Conservation (phyloP, 441 rosid species). For the Brassica balearica region DNA sequence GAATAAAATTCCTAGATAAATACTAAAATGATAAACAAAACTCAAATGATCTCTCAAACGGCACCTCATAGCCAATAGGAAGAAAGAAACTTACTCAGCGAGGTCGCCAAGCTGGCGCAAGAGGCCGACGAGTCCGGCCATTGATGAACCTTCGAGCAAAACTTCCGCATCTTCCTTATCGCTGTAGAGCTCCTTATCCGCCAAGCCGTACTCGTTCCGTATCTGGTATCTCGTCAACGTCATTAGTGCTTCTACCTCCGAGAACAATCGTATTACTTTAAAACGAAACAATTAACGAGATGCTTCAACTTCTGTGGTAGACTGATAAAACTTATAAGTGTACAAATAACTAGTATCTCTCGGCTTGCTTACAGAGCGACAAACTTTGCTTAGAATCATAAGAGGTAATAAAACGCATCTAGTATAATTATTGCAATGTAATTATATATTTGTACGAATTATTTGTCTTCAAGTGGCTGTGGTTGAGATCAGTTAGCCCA, state of each 20-base stretch:
- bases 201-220: conserved; percentile 81
- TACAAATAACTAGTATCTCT: too few relatives aligned
- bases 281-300: neutral
- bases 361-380: neutral
- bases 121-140: conserved; percentile 94
- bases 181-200: conserved; percentile 78
- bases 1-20: neutral
- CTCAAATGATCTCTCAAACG: neutral
- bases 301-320: neutral
- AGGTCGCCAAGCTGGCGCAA: conserved; percentile 99
- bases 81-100: conserved; percentile 65
- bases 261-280: conserved; percentile 1
- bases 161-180: conserved; percentile 89
- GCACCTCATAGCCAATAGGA: neutral
- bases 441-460: conserved; percentile 24
- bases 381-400: conserved; percentile 42
- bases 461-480: conserved; percentile 32
- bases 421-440: conserved; percentile 15
- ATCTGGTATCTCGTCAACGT: conserved; percentile 83
- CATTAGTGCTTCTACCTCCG: conserved; percentile 48
- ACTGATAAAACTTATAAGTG: too few relatives aligned
- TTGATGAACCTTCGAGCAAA: conserved; percentile 82
- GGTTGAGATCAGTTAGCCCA: conserved; percentile 41
- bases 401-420: neutral
- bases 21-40: neutral